phyloP scores from a whole-genome alignment of 305 asterid genomes.

The Fraxinus sp. region DNA sequence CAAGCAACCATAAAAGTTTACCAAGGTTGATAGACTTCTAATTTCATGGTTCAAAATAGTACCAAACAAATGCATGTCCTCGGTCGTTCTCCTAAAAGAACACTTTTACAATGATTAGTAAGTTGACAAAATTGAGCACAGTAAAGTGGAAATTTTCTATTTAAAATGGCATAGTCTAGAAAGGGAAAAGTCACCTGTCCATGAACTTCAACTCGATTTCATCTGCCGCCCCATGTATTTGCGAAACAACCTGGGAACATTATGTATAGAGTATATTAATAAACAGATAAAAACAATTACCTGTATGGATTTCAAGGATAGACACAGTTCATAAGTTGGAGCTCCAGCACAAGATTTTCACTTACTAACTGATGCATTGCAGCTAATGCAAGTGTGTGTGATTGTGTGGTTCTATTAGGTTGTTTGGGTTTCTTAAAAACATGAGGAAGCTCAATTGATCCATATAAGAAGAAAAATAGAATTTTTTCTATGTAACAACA shows the following conservation, averaged over 20 bases:
- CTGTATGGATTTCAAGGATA: not conserved
- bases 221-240: conserved; percentile 63
- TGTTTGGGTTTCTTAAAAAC: no score
- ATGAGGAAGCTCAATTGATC: no score
- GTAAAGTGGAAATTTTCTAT: not conserved
- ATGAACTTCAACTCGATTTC: conserved; percentile 59
- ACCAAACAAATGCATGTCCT: conserved; percentile 54
- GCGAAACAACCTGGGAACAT: conserved; percentile 42
- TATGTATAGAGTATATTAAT: not conserved
- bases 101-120: not conserved
- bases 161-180: not conserved
- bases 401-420: no score
- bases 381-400: no score
- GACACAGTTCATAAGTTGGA: not conserved
- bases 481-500: not conserved
- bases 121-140: not conserved
- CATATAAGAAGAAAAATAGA: no score
- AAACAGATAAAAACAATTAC: not conserved
- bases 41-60: conserved; percentile 57
- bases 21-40: conserved; percentile 53
- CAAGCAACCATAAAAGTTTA: conserved; percentile 19
- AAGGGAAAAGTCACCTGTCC: conserved; percentile 40
- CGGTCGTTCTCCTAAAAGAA: conserved; percentile 46
- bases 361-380: not conserved
- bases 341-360: not conserved